Evolutionary conservation across 805 yeast genomes (phyloP).

Genomic region (Yarrowia yakushimensis): DNA sequence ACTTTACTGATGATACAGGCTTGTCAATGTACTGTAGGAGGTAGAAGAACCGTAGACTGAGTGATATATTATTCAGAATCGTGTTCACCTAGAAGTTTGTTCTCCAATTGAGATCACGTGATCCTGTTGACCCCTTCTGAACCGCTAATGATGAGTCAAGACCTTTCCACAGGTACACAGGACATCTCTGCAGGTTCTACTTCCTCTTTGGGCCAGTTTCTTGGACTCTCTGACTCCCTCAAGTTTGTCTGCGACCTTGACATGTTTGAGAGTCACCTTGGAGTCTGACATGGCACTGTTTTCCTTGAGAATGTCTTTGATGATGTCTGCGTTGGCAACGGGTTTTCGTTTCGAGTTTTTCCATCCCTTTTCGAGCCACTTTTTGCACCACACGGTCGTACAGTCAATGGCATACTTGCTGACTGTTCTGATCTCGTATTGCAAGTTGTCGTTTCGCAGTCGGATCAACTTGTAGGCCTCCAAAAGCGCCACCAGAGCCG

Average conservation of each 20-base stretch:
- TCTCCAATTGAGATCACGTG: no score
- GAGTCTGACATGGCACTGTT: neutral
- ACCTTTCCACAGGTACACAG: neutral
- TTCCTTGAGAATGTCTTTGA: neutral
- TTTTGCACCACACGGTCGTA: neutral
- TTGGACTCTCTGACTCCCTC: neutral
- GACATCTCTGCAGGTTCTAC: neutral
- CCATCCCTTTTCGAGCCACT: neutral
- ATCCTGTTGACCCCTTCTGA: neutral
- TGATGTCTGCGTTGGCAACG: neutral
- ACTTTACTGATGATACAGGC: no score
- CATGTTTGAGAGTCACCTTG: neutral
- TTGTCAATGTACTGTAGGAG: no score
- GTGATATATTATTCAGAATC: no score
- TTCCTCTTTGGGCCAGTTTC: neutral
- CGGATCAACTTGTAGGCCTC: neutral
- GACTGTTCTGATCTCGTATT: neutral
- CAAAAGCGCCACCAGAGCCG: neutral
- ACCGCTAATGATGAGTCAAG: neutral
- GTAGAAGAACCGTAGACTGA: no score
- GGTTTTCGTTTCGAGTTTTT: neutral
- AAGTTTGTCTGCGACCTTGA: neutral
- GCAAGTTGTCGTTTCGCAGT: neutral
- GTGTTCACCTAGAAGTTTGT: no score
- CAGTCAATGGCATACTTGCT: neutral